phyloP scores from a whole-genome alignment of 306 rosid species.

The Acacia crassicarpa region DNA sequence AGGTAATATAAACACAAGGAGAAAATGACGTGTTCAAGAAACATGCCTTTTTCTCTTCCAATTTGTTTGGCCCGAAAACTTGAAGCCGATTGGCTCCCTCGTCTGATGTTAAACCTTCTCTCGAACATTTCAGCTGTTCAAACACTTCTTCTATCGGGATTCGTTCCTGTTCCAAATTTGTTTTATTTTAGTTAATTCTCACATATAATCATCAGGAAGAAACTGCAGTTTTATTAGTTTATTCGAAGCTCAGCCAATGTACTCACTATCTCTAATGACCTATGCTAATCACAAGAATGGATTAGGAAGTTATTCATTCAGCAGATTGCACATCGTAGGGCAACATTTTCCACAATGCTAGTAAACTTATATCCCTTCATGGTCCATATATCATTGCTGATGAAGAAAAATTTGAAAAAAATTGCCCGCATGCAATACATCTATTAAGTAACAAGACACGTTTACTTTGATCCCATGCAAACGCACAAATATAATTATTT shows the following conservation, averaged over 20 bases:
- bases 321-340: neutral
- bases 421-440: neutral
- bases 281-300: neutral
- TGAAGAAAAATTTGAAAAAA: neutral
- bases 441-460: neutral
- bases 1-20: neutral
- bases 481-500: neutral
- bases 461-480: neutral
- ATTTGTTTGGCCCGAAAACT: conserved; percentile 96
- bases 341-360: neutral
- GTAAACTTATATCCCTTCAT: neutral
- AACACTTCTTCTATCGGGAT: conserved; percentile 94
- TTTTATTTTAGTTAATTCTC: conserved; percentile 14
- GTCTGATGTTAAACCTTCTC: conserved; percentile 70
- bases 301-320: neutral
- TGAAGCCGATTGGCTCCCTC: conserved; percentile 89
- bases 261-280: neutral
- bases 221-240: neutral
- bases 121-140: conserved; percentile 85
- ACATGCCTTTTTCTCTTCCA: conserved; percentile 88
- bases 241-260: neutral
- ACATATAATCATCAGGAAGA: neutral
- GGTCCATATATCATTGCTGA: neutral
- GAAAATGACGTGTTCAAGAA: neutral
- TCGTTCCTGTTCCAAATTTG: conserved; percentile 54